A percentile compares a stretch with the other conserved stretches of the same genome.
Conservation (phyloP, 2,329 filamentous ascomycete genomes). For the Sporothrix humicola region DNA sequence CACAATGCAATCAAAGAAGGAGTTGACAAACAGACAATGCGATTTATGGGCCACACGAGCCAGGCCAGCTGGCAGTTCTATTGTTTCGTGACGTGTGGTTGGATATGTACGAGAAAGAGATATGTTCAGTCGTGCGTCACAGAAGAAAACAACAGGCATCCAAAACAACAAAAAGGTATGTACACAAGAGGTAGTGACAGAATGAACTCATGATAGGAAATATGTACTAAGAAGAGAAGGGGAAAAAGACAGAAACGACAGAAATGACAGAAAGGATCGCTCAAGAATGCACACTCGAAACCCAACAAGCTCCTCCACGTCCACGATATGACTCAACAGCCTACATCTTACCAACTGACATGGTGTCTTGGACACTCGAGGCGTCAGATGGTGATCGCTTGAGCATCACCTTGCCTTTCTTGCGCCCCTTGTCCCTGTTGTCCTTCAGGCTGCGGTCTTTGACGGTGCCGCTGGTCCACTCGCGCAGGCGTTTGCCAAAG, state of each 20-base stretch:
- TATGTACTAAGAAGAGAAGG: neutral
- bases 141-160: neutral
- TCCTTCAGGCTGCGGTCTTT: neutral
- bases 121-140: neutral
- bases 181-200: neutral
- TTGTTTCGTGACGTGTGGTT: neutral
- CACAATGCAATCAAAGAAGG: neutral
- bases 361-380: neutral
- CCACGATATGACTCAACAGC: too few relatives aligned
- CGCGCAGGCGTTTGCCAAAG: conserved; percentile 41
- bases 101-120: neutral
- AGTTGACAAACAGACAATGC: too few relatives aligned
- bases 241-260: neutral
- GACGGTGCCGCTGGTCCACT: conserved; percentile 41
- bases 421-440: neutral
- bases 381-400: neutral
- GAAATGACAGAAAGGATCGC: neutral
- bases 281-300: neutral
- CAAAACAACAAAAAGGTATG: neutral
- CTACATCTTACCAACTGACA: neutral
- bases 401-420: neutral
- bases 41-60: neutral
- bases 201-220: neutral
- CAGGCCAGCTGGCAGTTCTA: neutral
- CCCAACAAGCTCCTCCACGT: neutral